Evolutionary conservation across 805 yeast species (phyloP).

Genomic region (Saccharomyces jurei): DNA sequence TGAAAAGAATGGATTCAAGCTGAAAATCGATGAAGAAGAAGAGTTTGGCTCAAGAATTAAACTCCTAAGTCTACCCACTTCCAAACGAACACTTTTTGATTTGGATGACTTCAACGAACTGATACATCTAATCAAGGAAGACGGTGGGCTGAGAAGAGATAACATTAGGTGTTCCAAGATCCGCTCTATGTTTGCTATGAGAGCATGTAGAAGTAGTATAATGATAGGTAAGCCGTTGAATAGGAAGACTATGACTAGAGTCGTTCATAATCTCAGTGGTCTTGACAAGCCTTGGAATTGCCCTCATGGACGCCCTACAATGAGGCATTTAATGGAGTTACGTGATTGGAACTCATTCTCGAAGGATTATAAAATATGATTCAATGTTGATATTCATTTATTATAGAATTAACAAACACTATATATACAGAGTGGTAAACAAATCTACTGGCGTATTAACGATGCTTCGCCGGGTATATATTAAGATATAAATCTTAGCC

Average conservation of each 20-base stretch:
- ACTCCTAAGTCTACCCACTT: slow-evolving; percentile 61
- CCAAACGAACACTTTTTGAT: slow-evolving; percentile 62
- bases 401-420: neutral
- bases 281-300: slow-evolving; percentile 93
- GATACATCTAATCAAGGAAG: slow-evolving; percentile 54
- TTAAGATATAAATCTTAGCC: neutral
- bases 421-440: neutral
- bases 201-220: slow-evolving; percentile 88
- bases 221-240: slow-evolving; percentile 82
- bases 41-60: slow-evolving; percentile 50
- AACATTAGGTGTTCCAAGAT: slow-evolving; percentile 61
- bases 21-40: slow-evolving; percentile 41
- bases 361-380: slow-evolving; percentile 34
- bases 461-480: neutral
- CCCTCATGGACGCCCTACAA: slow-evolving; percentile 97
- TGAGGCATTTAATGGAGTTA: slow-evolving; percentile 76
- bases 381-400: no score
- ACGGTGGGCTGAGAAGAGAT: slow-evolving; percentile 35
- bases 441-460: neutral
- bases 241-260: slow-evolving; percentile 49
- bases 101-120: slow-evolving; percentile 65
- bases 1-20: slow-evolving; percentile 67
- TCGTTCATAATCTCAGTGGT: slow-evolving; percentile 59
- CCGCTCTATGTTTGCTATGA: slow-evolving; percentile 80
- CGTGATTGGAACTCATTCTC: slow-evolving; percentile 38